Evolutionary conservation across 805 yeast species (phyloP).

Genomic region (Barnettozyma salicaria): DNA sequence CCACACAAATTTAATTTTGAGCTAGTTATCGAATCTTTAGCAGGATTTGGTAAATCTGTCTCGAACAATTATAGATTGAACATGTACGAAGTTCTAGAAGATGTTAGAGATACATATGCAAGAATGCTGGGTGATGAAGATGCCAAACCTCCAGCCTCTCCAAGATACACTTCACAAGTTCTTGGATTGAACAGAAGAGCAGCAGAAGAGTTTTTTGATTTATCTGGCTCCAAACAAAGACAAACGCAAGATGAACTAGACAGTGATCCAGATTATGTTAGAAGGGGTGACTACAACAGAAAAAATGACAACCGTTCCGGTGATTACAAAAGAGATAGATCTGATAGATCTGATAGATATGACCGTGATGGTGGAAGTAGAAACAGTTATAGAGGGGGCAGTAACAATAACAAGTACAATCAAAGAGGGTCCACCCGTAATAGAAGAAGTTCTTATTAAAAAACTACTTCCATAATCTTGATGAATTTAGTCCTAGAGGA

Average conservation of each 20-base stretch:
- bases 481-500: no score
- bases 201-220: conserved; percentile 19
- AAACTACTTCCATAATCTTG: no score
- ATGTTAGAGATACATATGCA: conserved; percentile 27
- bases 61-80: conserved; percentile 29
- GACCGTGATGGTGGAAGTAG: neutral
- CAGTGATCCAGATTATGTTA: neutral
- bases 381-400: neutral
- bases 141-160: conserved; percentile 19
- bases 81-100: conserved; percentile 28
- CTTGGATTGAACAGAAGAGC: conserved; percentile 20
- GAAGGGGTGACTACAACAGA: conserved; percentile 7
- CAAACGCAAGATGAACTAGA: neutral
- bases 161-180: conserved; percentile 19
- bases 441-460: no score
- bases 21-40: conserved; percentile 28
- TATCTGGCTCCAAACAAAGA: conserved; percentile 1
- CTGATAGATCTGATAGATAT: conserved; percentile 3
- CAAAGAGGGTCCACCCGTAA: conserved; percentile 7
- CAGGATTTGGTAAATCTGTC: conserved; percentile 33
- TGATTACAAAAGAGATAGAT: conserved; percentile 3
- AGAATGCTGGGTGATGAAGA: conserved; percentile 20
- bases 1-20: conserved; percentile 27
- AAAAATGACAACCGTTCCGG: conserved; percentile 3
- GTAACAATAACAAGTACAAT: neutral